Percentiles rank a stretch among this genome's conserved stretches.
These are phyloP conservation scores for Monosporascus sp. DNA, from an alignment of 2,329 filamentous ascomycete genomes.

Conservation along the genomic window DNA sequence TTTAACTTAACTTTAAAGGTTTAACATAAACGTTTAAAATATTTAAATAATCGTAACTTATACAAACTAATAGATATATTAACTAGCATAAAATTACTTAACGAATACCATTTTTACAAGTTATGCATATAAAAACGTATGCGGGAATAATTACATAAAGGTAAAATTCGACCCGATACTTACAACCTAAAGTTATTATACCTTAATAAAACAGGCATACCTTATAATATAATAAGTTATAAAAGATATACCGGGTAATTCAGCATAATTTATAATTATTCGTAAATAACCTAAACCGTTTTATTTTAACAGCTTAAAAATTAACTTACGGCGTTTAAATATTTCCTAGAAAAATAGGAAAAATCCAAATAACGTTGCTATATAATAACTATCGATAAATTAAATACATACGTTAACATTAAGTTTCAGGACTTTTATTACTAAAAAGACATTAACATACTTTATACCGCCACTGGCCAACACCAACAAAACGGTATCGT, in stretches of 20 bases:
- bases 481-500: neutral
- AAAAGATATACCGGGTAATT: neutral
- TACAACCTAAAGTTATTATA: neutral
- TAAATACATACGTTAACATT: neutral
- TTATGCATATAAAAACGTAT: neutral
- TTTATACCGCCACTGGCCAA: neutral
- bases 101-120: neutral
- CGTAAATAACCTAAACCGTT: neutral
- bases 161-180: neutral
- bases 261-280: neutral
- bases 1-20: neutral
- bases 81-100: neutral
- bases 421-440: neutral
- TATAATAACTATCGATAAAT: neutral
- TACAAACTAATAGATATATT: too few relatives aligned
- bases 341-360: neutral
- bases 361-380: neutral
- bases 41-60: too few relatives aligned
- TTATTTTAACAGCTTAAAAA: too few relatives aligned
- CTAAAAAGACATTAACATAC: neutral
- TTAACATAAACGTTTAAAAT: neutral
- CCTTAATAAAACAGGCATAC: neutral
- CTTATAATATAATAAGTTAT: neutral
- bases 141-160: neutral
- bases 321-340: neutral